Conservation (phyloP, 306 rosid species). For the Pterocarpus santalinus region DNA sequence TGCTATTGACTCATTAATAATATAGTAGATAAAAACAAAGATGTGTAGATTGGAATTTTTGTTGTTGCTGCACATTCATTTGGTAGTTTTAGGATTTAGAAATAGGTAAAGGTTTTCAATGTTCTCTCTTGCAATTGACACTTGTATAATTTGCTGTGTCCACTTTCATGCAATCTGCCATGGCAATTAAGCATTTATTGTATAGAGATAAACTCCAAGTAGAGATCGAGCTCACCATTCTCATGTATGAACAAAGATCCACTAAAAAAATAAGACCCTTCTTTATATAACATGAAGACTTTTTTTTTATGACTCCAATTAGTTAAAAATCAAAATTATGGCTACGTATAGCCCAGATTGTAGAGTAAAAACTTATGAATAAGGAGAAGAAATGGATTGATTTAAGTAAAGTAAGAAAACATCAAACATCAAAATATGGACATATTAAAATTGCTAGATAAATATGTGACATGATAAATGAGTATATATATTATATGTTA, state of each 20-base stretch:
- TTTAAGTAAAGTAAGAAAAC: not conserved
- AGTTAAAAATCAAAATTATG: too few species aligned
- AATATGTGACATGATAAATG: too few species aligned
- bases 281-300: not conserved
- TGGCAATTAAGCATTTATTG: too few species aligned
- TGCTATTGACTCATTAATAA: constrained; percentile 59
- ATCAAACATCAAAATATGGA: not conserved
- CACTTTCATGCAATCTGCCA: too few species aligned
- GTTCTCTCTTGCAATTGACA: not conserved
- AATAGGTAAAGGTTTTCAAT: constrained; percentile 49
- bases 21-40: constrained; percentile 52
- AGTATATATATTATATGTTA: too few species aligned
- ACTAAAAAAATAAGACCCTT: constrained; percentile 17
- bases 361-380: not conserved
- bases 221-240: not conserved
- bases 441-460: not conserved
- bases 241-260: constrained; percentile 40
- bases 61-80: constrained; percentile 52
- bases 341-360: too few species aligned
- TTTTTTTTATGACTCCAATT: too few species aligned
- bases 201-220: too few species aligned
- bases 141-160: too few species aligned
- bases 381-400: not conserved
- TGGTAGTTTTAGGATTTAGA: constrained; percentile 62
- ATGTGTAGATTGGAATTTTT: constrained; percentile 37